A percentile compares a stretch with the other conserved stretches of the same genome.
phyloP scores from a whole-genome alignment of 345 rosid species.

The Aquilaria malaccensis region DNA sequence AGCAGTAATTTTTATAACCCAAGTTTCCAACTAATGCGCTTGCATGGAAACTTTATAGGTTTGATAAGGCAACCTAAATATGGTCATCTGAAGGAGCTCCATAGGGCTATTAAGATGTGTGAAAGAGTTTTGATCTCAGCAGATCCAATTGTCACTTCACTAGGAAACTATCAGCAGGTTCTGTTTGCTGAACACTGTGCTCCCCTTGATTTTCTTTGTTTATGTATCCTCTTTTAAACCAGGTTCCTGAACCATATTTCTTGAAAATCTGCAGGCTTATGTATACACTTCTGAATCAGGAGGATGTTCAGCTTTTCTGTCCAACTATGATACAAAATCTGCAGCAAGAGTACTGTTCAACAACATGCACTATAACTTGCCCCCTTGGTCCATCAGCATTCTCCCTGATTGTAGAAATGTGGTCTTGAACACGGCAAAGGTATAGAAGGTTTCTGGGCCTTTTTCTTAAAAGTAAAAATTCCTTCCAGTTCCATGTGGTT shows the following conservation, averaged over 20 bases:
- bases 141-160: slow-evolving; percentile 76
- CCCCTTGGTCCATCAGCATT: slow-evolving; percentile 98
- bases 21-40: slow-evolving; percentile 16
- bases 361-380: slow-evolving; percentile 93
- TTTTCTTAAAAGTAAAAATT: no score
- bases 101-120: slow-evolving; percentile 89
- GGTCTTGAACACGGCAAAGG: slow-evolving; percentile 97
- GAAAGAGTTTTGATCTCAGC: slow-evolving; percentile 76
- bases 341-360: slow-evolving; percentile 80
- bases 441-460: slow-evolving; percentile 15
- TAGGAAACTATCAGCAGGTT: slow-evolving; percentile 89
- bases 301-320: slow-evolving; percentile 90
- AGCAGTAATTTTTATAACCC: not conserved
- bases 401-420: slow-evolving; percentile 98
- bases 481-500: no score
- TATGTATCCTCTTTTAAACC: not conserved
- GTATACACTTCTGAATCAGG: slow-evolving; percentile 76
- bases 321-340: slow-evolving; percentile 84
- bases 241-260: slow-evolving; percentile 5
- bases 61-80: slow-evolving; percentile 92
- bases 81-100: slow-evolving; percentile 97
- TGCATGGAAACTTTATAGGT: slow-evolving; percentile 34
- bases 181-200: not conserved
- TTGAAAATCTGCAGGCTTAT: slow-evolving; percentile 52
- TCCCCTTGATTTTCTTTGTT: slow-evolving; percentile 1